Evolutionary conservation across 2,329 filamentous ascomycete species (phyloP).

Genomic region (Verticillium klebahnii): DNA sequence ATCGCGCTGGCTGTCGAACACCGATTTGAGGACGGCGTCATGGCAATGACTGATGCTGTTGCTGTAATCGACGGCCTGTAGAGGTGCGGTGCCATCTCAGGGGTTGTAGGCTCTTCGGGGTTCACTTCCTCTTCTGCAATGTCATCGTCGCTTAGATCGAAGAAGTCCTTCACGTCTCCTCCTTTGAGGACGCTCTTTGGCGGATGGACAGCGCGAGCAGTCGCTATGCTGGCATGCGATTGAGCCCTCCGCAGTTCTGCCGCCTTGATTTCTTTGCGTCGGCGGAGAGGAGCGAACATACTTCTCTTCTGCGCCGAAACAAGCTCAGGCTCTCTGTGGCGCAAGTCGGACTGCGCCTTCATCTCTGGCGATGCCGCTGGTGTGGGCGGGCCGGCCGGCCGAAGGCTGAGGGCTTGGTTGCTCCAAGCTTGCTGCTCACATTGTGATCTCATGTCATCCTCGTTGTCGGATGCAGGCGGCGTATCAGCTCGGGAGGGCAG

Average conservation of each 20-base stretch:
- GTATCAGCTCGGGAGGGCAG: conserved; percentile 22
- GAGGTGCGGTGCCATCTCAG: not conserved
- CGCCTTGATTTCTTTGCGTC: conserved; percentile 11
- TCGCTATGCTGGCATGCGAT: conserved; percentile 22
- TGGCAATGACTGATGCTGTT: not conserved
- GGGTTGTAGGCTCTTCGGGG: not conserved
- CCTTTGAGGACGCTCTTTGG: conserved; percentile 18
- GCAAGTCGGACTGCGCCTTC: conserved; percentile 17
- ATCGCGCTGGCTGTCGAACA: conserved; percentile 5
- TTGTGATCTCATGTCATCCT: conserved; percentile 19
- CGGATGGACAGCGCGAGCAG: conserved; percentile 2
- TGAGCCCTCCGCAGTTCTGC: conserved; percentile 18
- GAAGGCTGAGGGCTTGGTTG: conserved; percentile 8
- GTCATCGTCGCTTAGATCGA: conserved; percentile 44
- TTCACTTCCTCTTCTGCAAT: conserved; percentile 40
- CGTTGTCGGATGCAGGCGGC: conserved; percentile 27
- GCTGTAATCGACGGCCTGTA: not conserved
- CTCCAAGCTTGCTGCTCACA: conserved; percentile 5
- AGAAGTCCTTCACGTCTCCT: conserved; percentile 16
- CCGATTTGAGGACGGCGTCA: conserved; percentile 4
- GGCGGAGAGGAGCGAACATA: conserved; percentile 6
- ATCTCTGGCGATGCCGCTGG: conserved; percentile 29
- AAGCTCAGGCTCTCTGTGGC: conserved; percentile 16
- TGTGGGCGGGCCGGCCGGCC: conserved; percentile 20
- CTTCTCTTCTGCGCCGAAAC: conserved; percentile 7